Evolutionary conservation across 2,329 filamentous ascomycete species (phyloP), one percentile per base, ranked within the genome.

Genomic region (Sphaceloma murrayae): DNA sequence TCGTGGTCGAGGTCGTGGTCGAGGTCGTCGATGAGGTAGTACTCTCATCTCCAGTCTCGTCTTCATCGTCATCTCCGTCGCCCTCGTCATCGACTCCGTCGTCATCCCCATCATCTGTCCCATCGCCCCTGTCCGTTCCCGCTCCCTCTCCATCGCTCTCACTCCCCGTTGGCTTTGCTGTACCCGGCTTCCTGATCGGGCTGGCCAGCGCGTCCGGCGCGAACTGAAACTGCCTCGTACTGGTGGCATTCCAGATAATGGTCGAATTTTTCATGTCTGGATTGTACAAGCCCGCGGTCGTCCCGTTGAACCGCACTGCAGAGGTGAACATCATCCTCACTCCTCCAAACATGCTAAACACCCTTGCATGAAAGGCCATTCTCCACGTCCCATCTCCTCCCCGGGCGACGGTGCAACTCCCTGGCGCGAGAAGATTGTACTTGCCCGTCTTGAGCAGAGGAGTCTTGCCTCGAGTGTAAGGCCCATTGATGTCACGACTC

Each of bases 261-360:
- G 36, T 40, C 4, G 13, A n/a, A 26, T 40, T 40, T 4, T 24
- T 14, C 16, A 11, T 16, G 18, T 43, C 40, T 10, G 29, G 27
- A 8, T 45, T 34, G 42, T 34, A 36, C 22, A 45, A 21, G n/a
- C 18, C 18, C 7, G 26, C 45, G 6, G 18, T 17, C 1, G 46
- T 47, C 14, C 56, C 57, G n/a, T 53, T 45, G 26, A 61, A 51
- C 29, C 48, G 19, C 21, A 61, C 31, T 24, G 49, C 49, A 1
- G 58, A 52, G 4, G 55, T 56, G 43, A 57, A 62, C 58, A 62
- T 59, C n/a, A 54, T 56, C 9, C 59, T 50, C 2, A 60, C 52
- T 7, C 48, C 38, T 2, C 58, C 58, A 34, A 52, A 42, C 17
- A 46, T 31, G 11, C 48, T 49, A 8, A 34, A 27, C 21, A 60